Evolutionary conservation across 2,329 filamentous ascomycete species (phyloP), one percentile per base, ranked within the genome.

Genomic region (Epichloe amarillans): DNA sequence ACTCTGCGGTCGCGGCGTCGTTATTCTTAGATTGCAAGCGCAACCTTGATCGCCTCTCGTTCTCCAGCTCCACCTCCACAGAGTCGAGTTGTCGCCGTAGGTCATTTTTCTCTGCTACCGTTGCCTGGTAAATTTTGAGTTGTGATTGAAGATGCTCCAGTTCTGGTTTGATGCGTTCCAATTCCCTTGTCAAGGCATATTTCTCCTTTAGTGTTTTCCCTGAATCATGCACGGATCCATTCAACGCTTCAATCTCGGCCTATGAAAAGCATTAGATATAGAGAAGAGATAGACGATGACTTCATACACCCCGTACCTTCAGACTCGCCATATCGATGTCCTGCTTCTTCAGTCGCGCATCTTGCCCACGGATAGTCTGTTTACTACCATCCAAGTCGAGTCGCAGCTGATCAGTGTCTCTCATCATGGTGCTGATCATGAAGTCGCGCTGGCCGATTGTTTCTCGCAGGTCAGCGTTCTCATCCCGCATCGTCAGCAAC

Each of bases 11-110:
- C 46, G 69, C 71, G 57, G 67, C 64, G 56, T 76, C 57, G 36
- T 63, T 56, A 19, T 58, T 60, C 40, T 60, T 61, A 23, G 61
- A 57, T 36, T 63, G 58, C n/a, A 61, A 57, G 14, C 61, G 61
- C 30, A 64, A 58, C 33, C 62, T 65, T 2, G 64, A 64, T 50
- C 64, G 61, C 53, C 67, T 91, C 63, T 93, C 87, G 57, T 86
- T 87, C 56, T 90, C 87, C 2, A 95, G 74, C 58, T 95, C 86
- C 42, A 88, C 82, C 64, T 95, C 86, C 2, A 90, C 66, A 2
- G 83, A 81, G 60, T 77, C 83, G 30, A 95, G 66, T 66, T 93
- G 86, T 45, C 86, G 82, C 62, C 93, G 83, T 14, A 96, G 69
- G 2, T 84, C 76, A 44, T 91, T 73, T 64, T 94, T 95, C 62